Base-by-base conservation (phyloP, 805 yeast species). In the Pichia phayaonensis region DNA sequence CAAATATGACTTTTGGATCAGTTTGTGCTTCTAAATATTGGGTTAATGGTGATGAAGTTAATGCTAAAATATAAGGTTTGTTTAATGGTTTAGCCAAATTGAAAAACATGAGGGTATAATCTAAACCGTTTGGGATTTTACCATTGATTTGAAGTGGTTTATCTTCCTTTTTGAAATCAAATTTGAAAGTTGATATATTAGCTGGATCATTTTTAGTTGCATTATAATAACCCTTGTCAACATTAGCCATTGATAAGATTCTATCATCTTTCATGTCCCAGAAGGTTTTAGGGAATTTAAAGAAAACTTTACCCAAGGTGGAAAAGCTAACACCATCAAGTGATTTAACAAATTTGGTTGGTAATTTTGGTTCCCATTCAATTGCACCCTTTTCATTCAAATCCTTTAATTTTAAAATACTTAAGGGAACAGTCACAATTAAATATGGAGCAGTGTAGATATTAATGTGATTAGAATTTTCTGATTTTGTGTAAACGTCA, bases 11-110 rank as follows among this genome's bases (percentile, higher is more conserved):
- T 8, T 66, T 60, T 3, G 43, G 48, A 4, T 74, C 68, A n/a
- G 56, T 36, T 18, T 44, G 39, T 0, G 66, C 55, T 57, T 79
- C 84, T 26, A 79, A 50, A 54, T 66, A 76, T 8, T 74, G 66
- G 0, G 84, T 76, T 34, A 75, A 62, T 1, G 83, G 83, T 2
- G 74, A 63, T 44, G 78, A 79, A 10, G 73, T 72, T 22, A 79
- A 64, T 11, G 75, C 67, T n/a, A 72, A 64, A 49, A 79, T 61
- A 40, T 72, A 61, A 26, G 77, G 75, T 44, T 67, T 65, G 2
- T 61, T 58, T 4, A 63, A 56, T 8, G 61, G 52, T 13, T 63
- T 56, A 31, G 63, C 56, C 13, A 67, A 36, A 47, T 69, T 68
- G 53, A 63, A 53, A 47, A 66, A 62, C 29, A 66, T 45, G 11